These are phyloP conservation scores for Backusella morwellensis DNA, from an alignment of 192 early-diverging fungal species.

Conservation along the genomic window DNA sequence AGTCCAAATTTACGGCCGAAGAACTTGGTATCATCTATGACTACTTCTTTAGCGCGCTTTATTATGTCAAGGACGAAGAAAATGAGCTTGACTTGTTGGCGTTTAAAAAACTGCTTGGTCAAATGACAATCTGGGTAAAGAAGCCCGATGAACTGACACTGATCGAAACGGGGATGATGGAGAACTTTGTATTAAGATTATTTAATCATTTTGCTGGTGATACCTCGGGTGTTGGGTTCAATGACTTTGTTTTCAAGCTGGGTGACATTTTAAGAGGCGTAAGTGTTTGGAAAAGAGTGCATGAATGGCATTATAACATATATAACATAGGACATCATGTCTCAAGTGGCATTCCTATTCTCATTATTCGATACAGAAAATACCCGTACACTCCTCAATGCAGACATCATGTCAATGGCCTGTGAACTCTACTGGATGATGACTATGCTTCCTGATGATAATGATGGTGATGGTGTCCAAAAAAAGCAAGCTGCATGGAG, in stretches of 20 bases:
- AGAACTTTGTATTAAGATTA: constrained; percentile 22
- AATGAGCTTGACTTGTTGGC: constrained; percentile 49
- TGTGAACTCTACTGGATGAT: constrained; percentile 83
- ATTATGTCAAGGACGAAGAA: constrained; percentile 37
- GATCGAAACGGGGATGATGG: background rate
- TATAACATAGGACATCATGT: constrained; percentile 64
- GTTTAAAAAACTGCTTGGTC: constrained; percentile 60
- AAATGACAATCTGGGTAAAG: constrained; percentile 51
- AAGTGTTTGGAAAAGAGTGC: background rate
- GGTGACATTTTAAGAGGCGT: constrained; percentile 46
- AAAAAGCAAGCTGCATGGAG: background rate
- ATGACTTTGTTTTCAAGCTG: constrained; percentile 77
- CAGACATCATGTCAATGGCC: constrained; percentile 81
- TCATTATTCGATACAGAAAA: constrained; percentile 72
- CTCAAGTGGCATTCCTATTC: constrained; percentile 79
- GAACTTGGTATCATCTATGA: constrained; percentile 79
- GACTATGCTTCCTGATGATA: background rate
- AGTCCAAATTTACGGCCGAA: constrained; percentile 67
- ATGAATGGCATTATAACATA: background rate
- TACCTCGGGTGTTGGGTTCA: constrained; percentile 38
- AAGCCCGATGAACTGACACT: background rate
- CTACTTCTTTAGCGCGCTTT: constrained; percentile 67
- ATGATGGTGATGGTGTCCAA: background rate
- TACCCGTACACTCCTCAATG: constrained; percentile 63
- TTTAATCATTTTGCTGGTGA: constrained; percentile 22